Conservation (phyloP, 441 rosid genomes). For the Raphanus hybrid region DNA sequence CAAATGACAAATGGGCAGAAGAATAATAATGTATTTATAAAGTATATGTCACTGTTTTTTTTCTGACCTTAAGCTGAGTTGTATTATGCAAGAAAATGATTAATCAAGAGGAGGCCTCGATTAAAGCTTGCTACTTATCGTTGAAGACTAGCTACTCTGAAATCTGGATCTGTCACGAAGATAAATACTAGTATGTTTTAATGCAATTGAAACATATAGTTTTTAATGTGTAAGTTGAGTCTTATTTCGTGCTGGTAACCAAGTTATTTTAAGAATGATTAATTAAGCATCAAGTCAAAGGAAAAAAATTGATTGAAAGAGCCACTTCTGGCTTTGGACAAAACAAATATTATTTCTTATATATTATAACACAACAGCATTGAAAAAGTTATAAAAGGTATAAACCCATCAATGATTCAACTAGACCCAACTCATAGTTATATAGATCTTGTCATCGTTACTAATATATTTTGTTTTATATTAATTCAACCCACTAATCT, state of each 20-base stretch:
- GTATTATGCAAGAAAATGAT: slow-evolving; percentile 18
- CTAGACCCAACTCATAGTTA: slow-evolving; percentile 35
- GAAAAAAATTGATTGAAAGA: slow-evolving; percentile 8
- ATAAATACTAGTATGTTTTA: not conserved
- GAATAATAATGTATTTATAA: slow-evolving; percentile 4
- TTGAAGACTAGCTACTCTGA: slow-evolving; percentile 8
- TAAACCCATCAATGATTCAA: slow-evolving; percentile 15
- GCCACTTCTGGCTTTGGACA: slow-evolving; percentile 12
- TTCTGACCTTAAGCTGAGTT: slow-evolving; percentile 32
- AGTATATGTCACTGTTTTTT: not conserved
- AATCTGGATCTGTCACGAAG: slow-evolving; percentile 29
- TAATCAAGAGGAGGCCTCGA: slow-evolving; percentile 19
- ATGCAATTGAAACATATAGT: not conserved
- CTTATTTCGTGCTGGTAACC: slow-evolving; percentile 20
- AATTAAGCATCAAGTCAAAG: not conserved
- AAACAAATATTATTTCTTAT: not conserved
- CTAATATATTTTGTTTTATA: slow-evolving; percentile 3
- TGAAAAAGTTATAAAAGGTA: slow-evolving; percentile 1
- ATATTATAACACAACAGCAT: not conserved
- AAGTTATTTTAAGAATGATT: slow-evolving; percentile 6
- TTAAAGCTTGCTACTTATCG: slow-evolving; percentile 29
- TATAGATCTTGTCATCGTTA: not conserved
- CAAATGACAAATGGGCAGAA: slow-evolving; percentile 17
- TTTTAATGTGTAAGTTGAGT: slow-evolving; percentile 36
- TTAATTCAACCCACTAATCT: slow-evolving; percentile 8